Conservation (phyloP, 139 green algal genomes). For the Protoeuglena noctilucae region DNA sequence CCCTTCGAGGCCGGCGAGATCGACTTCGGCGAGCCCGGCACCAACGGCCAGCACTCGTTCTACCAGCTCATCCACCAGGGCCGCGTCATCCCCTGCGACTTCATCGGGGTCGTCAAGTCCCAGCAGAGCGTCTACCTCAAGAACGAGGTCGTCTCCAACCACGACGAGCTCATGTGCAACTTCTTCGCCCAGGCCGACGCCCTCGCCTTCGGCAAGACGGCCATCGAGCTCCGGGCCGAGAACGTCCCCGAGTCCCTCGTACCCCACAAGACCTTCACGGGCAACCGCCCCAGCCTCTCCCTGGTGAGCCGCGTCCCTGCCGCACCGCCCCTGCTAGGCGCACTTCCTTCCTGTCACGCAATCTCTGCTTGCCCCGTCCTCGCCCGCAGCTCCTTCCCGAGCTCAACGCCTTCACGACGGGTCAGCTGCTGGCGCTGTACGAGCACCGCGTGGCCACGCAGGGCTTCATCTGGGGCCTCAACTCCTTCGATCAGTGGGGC, state of each 20-base stretch:
- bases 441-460: constrained; percentile 87
- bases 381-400: constrained; percentile 86
- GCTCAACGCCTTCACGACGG: constrained; percentile 75
- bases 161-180: constrained; percentile 99
- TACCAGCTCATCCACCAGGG: constrained; percentile 93
- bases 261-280: constrained; percentile 80
- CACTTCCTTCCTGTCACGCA: no score
- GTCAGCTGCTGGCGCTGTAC: constrained; percentile 92
- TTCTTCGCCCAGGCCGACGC: constrained; percentile 98
- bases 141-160: constrained; percentile 92
- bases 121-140: constrained; percentile 78
- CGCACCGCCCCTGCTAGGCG: no score
- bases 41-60: constrained; percentile 99
- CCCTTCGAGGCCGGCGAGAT: constrained; percentile 79
- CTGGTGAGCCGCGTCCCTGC: no score
- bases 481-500: constrained; percentile 98
- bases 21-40: constrained; percentile 98
- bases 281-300: constrained; percentile 81
- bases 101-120: constrained; percentile 87
- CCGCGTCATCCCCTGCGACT: constrained; percentile 91
- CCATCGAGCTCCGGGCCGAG: constrained; percentile 63
- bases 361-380: no score
- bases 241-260: constrained; percentile 79
- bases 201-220: constrained; percentile 83
- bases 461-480: constrained; percentile 97